Evolutionary conservation across 257 asterid species (phyloP).

Genomic region (Solanum gracilifrons): DNA sequence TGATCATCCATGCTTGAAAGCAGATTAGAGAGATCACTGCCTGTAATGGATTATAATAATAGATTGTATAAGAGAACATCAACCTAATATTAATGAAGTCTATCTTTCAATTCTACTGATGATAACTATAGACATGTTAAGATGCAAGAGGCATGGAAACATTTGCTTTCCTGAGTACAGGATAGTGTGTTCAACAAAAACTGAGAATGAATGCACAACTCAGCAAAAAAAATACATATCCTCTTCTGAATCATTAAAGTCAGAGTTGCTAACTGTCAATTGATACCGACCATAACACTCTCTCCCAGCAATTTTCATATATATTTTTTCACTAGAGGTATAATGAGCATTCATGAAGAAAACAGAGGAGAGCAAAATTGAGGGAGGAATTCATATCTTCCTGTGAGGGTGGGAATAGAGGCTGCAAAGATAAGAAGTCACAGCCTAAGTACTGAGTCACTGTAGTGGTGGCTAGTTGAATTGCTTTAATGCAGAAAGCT

Average conservation of each 20-base stretch:
- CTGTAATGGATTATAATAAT: constrained; percentile 26
- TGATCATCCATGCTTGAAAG: constrained; percentile 62
- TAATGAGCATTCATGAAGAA: neutral
- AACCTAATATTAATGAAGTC: neutral
- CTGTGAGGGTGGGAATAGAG: neutral
- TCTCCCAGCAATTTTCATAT: neutral
- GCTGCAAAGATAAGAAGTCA: neutral
- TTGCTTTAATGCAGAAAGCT: neutral
- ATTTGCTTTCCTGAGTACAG: neutral
- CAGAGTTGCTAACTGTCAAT: neutral
- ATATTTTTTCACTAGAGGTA: neutral
- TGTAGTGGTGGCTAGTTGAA: neutral
- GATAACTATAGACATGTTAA: neutral
- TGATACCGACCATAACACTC: neutral
- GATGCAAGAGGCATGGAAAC: neutral
- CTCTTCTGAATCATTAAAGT: neutral
- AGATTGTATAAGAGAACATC: neutral
- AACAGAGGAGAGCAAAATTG: neutral
- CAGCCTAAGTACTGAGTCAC: neutral
- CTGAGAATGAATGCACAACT: neutral
- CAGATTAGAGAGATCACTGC: constrained; percentile 47
- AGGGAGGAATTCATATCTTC: neutral
- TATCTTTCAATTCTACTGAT: neutral
- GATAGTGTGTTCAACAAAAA: neutral
- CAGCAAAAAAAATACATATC: neutral